Evolutionary conservation across 371 early-diverging fungal genomes (phyloP), one percentile per base, ranked within the genome.

Genomic region (Zopfochytrium polystomum): DNA sequence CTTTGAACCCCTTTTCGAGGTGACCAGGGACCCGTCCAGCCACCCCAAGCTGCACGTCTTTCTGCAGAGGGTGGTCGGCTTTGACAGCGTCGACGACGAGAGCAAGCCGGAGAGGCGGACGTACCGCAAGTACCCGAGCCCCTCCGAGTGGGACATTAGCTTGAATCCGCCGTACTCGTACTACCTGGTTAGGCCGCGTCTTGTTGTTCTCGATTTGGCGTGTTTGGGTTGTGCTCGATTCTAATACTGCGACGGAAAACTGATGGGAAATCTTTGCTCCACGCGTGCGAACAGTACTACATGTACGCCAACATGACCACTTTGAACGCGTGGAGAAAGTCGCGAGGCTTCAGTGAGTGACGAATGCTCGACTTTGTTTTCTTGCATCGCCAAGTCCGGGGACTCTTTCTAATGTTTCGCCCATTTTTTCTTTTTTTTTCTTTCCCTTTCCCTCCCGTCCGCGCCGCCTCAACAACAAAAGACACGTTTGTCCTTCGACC

Each of bases 1-100:
- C n/a, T 98, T 92, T 72, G 84, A 89, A 60, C 96, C 96, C 15
- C 71, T 98, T 44, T 98, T 93, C 60, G 93, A 95, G 66, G 97
- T 94, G 1, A 93, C 98, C 5, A 65, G 80, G 49, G 85, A 95
- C 59, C 95, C 96, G 2, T 46, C 69, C 7, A 72, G 78, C 1
- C 91, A 97, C 67, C 95, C 95, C 18, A 87, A 95, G 63, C 80
- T 98, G 25, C 91, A 95, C 64, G 78, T 93, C 18, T 96, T 99
- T 63, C 71, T 99, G 59, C 91, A 95, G 74, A 84, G 96, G 33
- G 96, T 99, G 0, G 83, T 94, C 52, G 98, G 97, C 1, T 94
- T 99, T 67, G 99, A 99, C 68, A 85, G 88, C 43, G 99, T 99
- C 1, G 99, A 99, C 73, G 99, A 99, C 70, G 99, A 99, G 73